These are phyloP conservation scores for Cladophialophora immunda DNA, from an alignment of 2,329 filamentous ascomycete genomes.

Conservation along the genomic window DNA sequence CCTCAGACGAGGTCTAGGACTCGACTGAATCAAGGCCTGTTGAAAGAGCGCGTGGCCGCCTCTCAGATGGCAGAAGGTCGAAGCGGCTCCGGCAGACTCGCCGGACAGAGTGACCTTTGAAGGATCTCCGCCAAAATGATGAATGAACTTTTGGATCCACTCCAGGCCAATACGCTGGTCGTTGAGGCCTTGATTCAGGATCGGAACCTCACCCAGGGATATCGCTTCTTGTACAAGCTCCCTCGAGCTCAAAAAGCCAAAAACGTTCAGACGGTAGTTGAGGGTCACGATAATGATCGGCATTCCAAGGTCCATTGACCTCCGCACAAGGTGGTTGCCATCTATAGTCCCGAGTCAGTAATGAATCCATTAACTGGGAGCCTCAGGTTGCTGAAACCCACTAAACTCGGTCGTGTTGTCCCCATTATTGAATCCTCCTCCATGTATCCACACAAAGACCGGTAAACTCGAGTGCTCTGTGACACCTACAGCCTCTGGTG, in stretches of 20 bases:
- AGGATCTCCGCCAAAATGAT: constrained; percentile 51
- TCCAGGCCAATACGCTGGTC: constrained; percentile 50
- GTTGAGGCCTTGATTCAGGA: constrained; percentile 55
- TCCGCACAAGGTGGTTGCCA: constrained; percentile 14
- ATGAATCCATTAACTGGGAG: neutral
- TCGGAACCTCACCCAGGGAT: constrained; percentile 7
- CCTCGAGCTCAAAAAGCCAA: constrained; percentile 44
- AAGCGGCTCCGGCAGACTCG: constrained; percentile 56
- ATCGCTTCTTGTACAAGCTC: constrained; percentile 10
- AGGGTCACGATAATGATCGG: constrained; percentile 45
- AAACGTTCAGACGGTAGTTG: constrained; percentile 45
- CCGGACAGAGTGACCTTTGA: constrained; percentile 51
- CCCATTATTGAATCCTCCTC: constrained; percentile 38
- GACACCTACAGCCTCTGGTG: neutral
- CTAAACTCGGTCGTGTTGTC: constrained; percentile 38
- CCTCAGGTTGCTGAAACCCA: constrained; percentile 44
- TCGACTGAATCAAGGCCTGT: constrained; percentile 19
- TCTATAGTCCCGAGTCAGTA: constrained; percentile 9
- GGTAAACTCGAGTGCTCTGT: constrained; percentile 1
- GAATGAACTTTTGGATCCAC: constrained; percentile 52
- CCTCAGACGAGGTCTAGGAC: constrained; percentile 37
- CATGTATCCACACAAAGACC: constrained; percentile 24
- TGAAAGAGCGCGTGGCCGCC: neutral
- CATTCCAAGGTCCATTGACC: constrained; percentile 43
- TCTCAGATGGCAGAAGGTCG: constrained; percentile 10